Conservation (phyloP, 352 stramenopile genomes). For the Pythium rhizo-oryzae region DNA sequence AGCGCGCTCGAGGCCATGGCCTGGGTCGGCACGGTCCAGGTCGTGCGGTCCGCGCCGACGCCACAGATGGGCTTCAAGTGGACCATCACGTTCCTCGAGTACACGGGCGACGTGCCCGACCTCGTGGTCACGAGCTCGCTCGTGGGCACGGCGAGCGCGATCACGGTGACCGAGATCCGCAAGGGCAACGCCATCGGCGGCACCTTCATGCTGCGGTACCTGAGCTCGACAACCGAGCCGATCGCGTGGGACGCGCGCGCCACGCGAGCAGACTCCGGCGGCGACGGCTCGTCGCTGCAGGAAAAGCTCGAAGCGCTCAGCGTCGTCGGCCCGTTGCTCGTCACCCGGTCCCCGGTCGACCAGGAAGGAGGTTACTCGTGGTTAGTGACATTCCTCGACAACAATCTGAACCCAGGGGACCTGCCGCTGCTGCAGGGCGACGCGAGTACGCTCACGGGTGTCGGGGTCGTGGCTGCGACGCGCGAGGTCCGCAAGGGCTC, state of each 20-base stretch:
- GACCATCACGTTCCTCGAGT: slow-evolving; percentile 79
- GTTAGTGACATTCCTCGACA: slow-evolving; percentile 78
- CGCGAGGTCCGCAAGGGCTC: slow-evolving; percentile 67
- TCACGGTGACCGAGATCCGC: slow-evolving; percentile 63
- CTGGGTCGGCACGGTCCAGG: slow-evolving; percentile 65
- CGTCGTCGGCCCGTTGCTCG: slow-evolving; percentile 46
- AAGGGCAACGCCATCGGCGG: slow-evolving; percentile 74
- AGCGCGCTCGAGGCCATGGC: slow-evolving; percentile 55
- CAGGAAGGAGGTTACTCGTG: slow-evolving; percentile 63
- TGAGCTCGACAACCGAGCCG: slow-evolving; percentile 36
- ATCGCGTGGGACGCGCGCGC: slow-evolving; percentile 56
- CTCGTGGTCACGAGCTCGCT: slow-evolving; percentile 65
- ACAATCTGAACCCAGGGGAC: slow-evolving; percentile 62
- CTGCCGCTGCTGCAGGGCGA: slow-evolving; percentile 52
- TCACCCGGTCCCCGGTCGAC: slow-evolving; percentile 47
- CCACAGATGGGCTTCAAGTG: slow-evolving; percentile 72
- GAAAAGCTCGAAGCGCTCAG: slow-evolving; percentile 72
- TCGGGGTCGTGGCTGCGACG: slow-evolving; percentile 46
- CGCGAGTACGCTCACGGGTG: slow-evolving; percentile 36
- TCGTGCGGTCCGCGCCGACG: slow-evolving; percentile 46
- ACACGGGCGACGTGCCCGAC: slow-evolving; percentile 62
- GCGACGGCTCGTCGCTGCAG: slow-evolving; percentile 66
- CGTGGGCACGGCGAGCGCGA: slow-evolving; percentile 55
- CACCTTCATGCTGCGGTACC: slow-evolving; percentile 62
- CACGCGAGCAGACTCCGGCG: slow-evolving; percentile 34